Base-by-base conservation (phyloP, 768 basidiomycete genomes). In the Leucosporidium scottii region DNA sequence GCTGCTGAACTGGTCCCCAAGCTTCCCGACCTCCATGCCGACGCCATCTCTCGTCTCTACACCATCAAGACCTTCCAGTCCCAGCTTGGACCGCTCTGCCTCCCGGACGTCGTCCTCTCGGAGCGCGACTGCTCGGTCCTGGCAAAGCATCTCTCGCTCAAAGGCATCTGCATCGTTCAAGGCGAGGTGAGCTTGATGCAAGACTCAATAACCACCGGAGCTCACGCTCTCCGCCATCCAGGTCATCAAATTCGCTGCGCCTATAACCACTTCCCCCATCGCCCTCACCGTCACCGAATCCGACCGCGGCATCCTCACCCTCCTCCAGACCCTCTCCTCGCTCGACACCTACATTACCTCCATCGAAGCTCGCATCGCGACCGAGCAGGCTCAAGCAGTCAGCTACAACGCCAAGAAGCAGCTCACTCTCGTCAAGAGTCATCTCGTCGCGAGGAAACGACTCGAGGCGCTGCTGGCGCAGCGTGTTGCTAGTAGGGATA, bases 201-300 rank as follows among this genome's bases (percentile, higher is more conserved):
- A 36, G 5, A 6, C 12, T 36, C 10, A 8, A 0, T 10, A 50
- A 36, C 5, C 5, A 36, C 5, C 34, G 12, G 6, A 6, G 12
- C 34, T 36, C 34, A 36, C 34, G 6, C 18, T 25, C 13, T 13
- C 51, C 56, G 7, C 13, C 17, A 1, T 3, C 8, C 63, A 72
- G 71, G 71, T 72, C 49, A 64, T 72, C 65, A 72, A 68, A 44
- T 72, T 72, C 34, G 39, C 67, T 15, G 36, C 71, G 1, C 67
- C 71, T 0, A 48, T 58, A 49, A 25, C 56, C 21, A 27, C 49
- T 7, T 18, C 50, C 8, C 15, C 50, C 27, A 9, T 36, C 8
- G n/a, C 65, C 1, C 36, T 61, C 59, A 3, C 17, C 6, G 61
- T 68, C 61, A 61, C 71, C 54, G 54, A 63, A 5, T 27, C 64